Evolutionary conservation across 352 stramenopile genomes (phyloP).

Genomic region (Pythium rishiriense): DNA sequence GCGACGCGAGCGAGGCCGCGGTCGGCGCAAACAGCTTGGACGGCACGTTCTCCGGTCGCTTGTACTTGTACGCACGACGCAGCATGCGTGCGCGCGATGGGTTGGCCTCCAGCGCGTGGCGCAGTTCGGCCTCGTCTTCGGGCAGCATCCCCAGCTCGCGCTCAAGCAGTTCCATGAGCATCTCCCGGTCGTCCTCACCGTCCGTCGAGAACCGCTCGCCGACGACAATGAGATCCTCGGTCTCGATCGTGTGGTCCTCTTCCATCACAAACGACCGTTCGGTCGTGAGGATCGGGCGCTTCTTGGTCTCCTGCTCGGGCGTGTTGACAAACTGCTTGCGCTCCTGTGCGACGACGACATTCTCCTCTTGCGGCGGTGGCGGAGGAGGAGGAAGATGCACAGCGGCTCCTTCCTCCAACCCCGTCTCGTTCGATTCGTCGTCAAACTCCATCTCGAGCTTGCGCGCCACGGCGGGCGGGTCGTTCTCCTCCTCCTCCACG

Average conservation of each 20-base stretch:
- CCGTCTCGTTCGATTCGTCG: slow-evolving; percentile 17
- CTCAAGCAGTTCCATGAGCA: slow-evolving; percentile 20
- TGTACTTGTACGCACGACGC: slow-evolving; percentile 10
- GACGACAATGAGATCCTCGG: slow-evolving; percentile 64
- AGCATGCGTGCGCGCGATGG: slow-evolving; percentile 12
- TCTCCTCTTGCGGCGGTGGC: neutral
- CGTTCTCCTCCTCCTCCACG: neutral
- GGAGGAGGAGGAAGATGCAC: slow-evolving; percentile 6
- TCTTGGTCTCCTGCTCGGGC: slow-evolving; percentile 24
- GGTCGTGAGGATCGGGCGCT: slow-evolving; percentile 60
- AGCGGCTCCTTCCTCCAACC: neutral
- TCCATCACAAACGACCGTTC: slow-evolving; percentile 72
- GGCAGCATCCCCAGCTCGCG: slow-evolving; percentile 10
- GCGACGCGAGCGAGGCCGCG: slow-evolving; percentile 23
- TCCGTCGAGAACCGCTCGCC: slow-evolving; percentile 56
- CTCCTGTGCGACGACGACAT: slow-evolving; percentile 2
- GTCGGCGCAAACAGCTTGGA: slow-evolving; percentile 29
- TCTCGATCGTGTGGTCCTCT: slow-evolving; percentile 54
- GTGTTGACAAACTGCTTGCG: slow-evolving; percentile 20
- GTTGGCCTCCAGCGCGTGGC: slow-evolving; percentile 14
- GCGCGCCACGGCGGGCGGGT: neutral
- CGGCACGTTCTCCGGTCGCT: slow-evolving; percentile 25
- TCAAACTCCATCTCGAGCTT: slow-evolving; percentile 12
- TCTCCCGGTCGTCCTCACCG: slow-evolving; percentile 49
- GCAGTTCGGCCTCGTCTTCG: slow-evolving; percentile 16